phyloP scores from a whole-genome alignment of 2,329 filamentous ascomycete genomes.

The Microthyrium microscopicum region DNA sequence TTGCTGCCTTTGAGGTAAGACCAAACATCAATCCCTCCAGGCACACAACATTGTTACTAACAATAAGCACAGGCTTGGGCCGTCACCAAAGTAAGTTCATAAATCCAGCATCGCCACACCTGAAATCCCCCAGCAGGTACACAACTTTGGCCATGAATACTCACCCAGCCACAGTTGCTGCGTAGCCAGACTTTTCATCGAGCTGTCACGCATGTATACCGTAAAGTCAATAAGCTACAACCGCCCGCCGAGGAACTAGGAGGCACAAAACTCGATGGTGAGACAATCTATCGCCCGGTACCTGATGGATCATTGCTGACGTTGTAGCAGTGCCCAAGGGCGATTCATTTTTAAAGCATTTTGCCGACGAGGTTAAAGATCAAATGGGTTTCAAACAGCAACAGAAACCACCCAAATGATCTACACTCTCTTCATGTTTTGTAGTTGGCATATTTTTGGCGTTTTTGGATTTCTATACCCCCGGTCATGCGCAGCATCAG shows the following conservation, averaged over 20 bases:
- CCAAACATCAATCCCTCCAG: constrained; percentile 4
- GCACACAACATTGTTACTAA: constrained; percentile 1
- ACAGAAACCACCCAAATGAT: too few relatives aligned
- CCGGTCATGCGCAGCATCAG: too few relatives aligned
- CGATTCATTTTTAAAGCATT: constrained; percentile 31
- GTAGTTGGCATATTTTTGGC: too few relatives aligned
- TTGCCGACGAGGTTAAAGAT: constrained; percentile 35
- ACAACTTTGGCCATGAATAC: constrained; percentile 8
- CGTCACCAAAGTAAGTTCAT: constrained; percentile 17
- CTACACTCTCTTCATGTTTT: too few relatives aligned
- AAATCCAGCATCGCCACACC: neutral
- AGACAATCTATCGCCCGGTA: constrained; percentile 11
- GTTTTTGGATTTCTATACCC: too few relatives aligned
- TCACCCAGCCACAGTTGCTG: constrained; percentile 27
- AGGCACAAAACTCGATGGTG: constrained; percentile 28
- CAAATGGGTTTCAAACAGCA: constrained; percentile 14
- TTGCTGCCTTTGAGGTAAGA: neutral
- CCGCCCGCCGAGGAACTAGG: constrained; percentile 33
- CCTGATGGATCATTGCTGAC: neutral
- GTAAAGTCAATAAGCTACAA: constrained; percentile 25
- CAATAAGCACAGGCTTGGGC: constrained; percentile 20
- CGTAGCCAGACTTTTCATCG: constrained; percentile 38
- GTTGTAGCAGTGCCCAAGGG: constrained; percentile 10
- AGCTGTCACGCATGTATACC: constrained; percentile 33
- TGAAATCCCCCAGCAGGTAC: neutral